Evolutionary conservation across 1,284 basidiomycete species (phyloP).

Genomic region (Leccinum fuscescens): DNA sequence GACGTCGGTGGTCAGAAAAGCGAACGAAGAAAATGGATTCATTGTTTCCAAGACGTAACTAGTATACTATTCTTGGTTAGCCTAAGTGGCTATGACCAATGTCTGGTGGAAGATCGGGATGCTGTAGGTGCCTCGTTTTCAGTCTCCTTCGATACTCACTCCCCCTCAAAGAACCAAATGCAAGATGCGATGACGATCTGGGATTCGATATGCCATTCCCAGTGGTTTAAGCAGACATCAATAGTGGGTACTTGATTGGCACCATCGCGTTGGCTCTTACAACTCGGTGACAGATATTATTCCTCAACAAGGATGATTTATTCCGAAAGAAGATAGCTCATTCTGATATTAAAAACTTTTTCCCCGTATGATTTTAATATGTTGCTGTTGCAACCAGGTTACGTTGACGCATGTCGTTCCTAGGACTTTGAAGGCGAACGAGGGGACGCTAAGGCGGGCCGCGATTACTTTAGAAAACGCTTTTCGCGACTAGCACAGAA

Average conservation of each 20-base stretch:
- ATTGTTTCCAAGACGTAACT: conserved; percentile 84
- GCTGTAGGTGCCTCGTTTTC: conserved; percentile 53
- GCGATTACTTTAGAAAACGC: conserved; percentile 87
- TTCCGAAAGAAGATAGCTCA: conserved; percentile 79
- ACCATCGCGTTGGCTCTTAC: conserved; percentile 9
- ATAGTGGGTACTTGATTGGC: conserved; percentile 52
- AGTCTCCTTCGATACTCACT: conserved; percentile 1
- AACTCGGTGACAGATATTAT: conserved; percentile 67
- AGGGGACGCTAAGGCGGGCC: conserved; percentile 70
- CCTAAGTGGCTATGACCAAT: conserved; percentile 88
- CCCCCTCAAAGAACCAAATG: conserved; percentile 81
- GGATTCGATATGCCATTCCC: conserved; percentile 91
- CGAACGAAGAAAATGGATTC: conserved; percentile 88
- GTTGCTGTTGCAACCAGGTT: not conserved
- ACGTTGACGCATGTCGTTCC: not conserved
- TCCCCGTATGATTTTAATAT: conserved; percentile 57
- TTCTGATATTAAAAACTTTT: conserved; percentile 84
- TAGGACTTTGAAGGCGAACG: conserved; percentile 77
- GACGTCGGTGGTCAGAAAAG: conserved; percentile 91
- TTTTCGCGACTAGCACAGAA: conserved; percentile 84
- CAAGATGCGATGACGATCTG: conserved; percentile 94
- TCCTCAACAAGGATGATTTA: conserved; percentile 89
- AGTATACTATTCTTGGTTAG: conserved; percentile 87
- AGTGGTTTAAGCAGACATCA: conserved; percentile 90
- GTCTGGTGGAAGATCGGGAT: conserved; percentile 90